Evolutionary conservation across 2,329 filamentous ascomycete species (phyloP).

Genomic region (Colletotrichum theobromicola): DNA sequence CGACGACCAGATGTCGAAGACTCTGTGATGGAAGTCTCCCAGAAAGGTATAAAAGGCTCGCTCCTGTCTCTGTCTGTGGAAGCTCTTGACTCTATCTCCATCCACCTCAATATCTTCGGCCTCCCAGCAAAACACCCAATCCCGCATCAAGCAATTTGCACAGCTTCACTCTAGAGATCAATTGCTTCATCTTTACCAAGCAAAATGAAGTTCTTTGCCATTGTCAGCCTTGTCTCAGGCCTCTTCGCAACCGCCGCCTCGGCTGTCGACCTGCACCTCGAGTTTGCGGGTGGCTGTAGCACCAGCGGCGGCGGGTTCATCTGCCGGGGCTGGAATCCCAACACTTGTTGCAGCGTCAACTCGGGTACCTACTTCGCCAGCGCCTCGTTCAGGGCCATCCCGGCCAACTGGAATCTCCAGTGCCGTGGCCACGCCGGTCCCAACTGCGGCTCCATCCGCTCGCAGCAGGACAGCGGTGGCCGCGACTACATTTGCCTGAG

Average conservation of each 20-base stretch:
- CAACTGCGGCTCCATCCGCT: slow-evolving; percentile 5
- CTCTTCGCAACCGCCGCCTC: slow-evolving; percentile 10
- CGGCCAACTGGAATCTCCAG: not conserved
- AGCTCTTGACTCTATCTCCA: not conserved
- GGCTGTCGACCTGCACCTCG: slow-evolving; percentile 12
- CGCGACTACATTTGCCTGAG: slow-evolving; percentile 4
- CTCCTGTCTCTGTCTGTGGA: not conserved
- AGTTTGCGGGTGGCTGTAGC: slow-evolving; percentile 10
- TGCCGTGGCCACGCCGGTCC: not conserved
- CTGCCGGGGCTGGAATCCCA: not conserved
- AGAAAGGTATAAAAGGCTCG: slow-evolving; percentile 5
- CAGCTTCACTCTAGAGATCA: not conserved
- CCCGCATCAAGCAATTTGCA: not conserved
- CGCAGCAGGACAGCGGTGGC: not conserved
- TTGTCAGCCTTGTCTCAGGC: not conserved
- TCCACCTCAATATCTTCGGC: not conserved
- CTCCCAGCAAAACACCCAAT: not conserved
- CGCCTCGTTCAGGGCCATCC: slow-evolving; percentile 7
- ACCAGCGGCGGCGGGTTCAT: not conserved
- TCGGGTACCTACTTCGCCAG: not conserved
- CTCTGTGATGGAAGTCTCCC: not conserved
- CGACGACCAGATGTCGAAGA: not conserved
- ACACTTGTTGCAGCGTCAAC: slow-evolving; percentile 13
- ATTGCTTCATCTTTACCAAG: not conserved
- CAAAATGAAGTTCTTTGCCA: slow-evolving; percentile 6